A percentile compares a stretch with the other conserved stretches of the same genome.
phyloP scores from a whole-genome alignment of 31 red algal genomes.

The Bonnemaisonia californica region DNA sequence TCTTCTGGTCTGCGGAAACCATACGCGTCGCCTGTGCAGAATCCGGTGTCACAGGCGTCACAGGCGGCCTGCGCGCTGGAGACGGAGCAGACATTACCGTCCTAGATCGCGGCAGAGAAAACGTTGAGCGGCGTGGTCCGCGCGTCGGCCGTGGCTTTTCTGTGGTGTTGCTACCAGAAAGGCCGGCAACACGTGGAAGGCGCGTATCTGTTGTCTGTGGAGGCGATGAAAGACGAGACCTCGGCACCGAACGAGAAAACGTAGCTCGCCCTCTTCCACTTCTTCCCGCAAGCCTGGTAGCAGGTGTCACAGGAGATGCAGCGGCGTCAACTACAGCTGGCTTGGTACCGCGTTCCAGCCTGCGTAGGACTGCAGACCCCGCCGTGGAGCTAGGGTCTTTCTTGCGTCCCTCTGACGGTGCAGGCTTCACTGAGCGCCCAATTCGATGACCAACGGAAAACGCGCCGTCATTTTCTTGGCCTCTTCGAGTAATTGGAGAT shows the following conservation, averaged over 20 bases:
- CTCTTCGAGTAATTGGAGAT: too few species aligned
- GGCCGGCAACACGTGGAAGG: not conserved
- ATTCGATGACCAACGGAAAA: not conserved
- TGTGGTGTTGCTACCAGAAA: not conserved
- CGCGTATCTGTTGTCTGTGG: not conserved
- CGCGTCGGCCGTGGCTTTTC: not conserved
- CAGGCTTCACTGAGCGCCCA: not conserved
- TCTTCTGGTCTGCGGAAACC: not conserved
- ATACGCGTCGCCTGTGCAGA: not conserved
- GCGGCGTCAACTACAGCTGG: not conserved
- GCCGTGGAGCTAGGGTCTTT: not conserved
- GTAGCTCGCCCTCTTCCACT: not conserved
- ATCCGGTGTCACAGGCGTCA: not conserved
- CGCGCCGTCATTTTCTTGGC: too few species aligned
- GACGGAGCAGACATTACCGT: not conserved
- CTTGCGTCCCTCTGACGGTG: not conserved
- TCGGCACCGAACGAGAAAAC: not conserved
- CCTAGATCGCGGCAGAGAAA: not conserved
- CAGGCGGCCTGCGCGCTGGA: not conserved
- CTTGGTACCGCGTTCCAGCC: not conserved
- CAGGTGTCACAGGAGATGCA: not conserved
- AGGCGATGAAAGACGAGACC: not conserved
- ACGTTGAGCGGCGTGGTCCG: not conserved
- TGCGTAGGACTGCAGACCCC: not conserved
- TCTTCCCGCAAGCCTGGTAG: not conserved